Conservation (phyloP, 495 filamentous ascomycete species). For the Umbilicaria muhlenbergii region DNA sequence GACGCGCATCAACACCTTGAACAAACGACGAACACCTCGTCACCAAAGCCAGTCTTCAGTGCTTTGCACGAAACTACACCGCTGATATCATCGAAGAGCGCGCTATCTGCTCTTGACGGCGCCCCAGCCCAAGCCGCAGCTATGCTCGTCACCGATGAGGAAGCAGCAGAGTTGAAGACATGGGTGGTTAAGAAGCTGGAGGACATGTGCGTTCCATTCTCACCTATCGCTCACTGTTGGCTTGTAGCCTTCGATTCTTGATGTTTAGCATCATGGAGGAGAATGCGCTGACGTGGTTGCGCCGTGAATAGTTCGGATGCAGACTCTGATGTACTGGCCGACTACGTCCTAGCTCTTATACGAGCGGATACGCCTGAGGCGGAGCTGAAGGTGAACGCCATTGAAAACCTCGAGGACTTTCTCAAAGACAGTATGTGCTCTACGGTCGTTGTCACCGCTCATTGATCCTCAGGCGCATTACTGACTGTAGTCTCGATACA, state of each 20-base stretch:
- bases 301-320: slow-evolving; percentile 59
- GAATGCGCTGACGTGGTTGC: background rate
- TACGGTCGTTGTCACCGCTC: background rate
- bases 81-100: no score
- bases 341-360: slow-evolving; percentile 88
- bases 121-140: background rate
- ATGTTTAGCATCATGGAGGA: background rate
- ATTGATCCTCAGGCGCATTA: background rate
- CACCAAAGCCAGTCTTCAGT: no score
- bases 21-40: no score
- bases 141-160: slow-evolving; percentile 71
- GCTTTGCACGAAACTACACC: no score
- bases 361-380: slow-evolving; percentile 63
- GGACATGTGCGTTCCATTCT: slow-evolving; percentile 52
- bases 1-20: no score
- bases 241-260: background rate
- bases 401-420: slow-evolving; percentile 75
- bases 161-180: slow-evolving; percentile 57
- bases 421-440: slow-evolving; percentile 53
- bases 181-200: slow-evolving; percentile 88
- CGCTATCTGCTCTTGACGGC: background rate
- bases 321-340: slow-evolving; percentile 86
- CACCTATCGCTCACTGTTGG: background rate
- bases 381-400: slow-evolving; percentile 55
- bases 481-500: slow-evolving; percentile 14